Evolutionary conservation across 768 basidiomycete species (phyloP).

Genomic region (Trametes elegans): DNA sequence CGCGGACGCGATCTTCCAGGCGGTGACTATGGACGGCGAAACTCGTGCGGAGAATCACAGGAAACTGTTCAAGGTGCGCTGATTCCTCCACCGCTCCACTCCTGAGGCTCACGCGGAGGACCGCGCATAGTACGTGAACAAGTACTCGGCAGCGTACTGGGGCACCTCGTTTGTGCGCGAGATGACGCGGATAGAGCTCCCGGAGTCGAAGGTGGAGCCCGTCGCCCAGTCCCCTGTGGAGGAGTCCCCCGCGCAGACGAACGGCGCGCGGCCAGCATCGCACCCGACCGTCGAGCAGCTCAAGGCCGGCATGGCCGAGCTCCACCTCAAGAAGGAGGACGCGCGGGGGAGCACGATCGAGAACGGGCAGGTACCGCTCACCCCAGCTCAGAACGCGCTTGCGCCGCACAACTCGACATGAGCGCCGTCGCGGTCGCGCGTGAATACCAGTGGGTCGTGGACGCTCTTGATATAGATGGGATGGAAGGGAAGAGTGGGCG

Average conservation of each 20-base stretch:
- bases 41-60: constrained; percentile 89
- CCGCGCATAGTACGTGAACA: constrained; percentile 68
- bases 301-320: constrained; percentile 31
- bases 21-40: constrained; percentile 83
- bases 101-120: not conserved
- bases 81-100: not conserved
- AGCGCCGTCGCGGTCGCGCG: not conserved
- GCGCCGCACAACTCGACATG: constrained; percentile 17
- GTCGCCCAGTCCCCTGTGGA: constrained; percentile 21
- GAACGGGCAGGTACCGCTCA: constrained; percentile 24
- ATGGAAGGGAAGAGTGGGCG: not conserved
- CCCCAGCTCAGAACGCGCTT: constrained; percentile 24
- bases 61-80: constrained; percentile 81
- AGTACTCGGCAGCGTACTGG: constrained; percentile 93
- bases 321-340: constrained; percentile 28
- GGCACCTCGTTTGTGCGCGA: constrained; percentile 87
- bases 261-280: no score
- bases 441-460: not conserved
- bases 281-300: constrained; percentile 20
- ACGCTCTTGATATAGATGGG: no score
- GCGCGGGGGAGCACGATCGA: constrained; percentile 22
- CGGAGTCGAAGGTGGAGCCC: constrained; percentile 45
- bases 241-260: not conserved
- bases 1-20: constrained; percentile 95
- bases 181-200: constrained; percentile 56